Conservation (phyloP, 2,329 filamentous ascomycete species). For the Drechslerella coelobrocha region DNA sequence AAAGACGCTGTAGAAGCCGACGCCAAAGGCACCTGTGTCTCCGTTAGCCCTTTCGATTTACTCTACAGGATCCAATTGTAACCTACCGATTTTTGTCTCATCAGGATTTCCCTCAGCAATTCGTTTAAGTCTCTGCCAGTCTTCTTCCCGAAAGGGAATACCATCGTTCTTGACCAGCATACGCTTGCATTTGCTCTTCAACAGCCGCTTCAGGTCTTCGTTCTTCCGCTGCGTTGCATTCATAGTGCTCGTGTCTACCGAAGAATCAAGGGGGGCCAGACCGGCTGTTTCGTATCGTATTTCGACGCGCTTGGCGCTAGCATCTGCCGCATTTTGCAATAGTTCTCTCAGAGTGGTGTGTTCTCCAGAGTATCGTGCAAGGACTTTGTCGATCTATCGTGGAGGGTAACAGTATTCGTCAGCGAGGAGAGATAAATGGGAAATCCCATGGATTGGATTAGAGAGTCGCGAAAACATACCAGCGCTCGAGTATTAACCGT, state of each 20-base stretch:
- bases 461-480: slow-evolving; percentile 44
- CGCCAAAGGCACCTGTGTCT: slow-evolving; percentile 77
- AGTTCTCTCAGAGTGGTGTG: slow-evolving; percentile 90
- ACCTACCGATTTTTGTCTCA: slow-evolving; percentile 95
- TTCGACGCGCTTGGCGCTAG: slow-evolving; percentile 84
- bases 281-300: slow-evolving; percentile 78
- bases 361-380: slow-evolving; percentile 94
- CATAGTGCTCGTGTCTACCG: slow-evolving; percentile 27
- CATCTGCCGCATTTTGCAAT: slow-evolving; percentile 98
- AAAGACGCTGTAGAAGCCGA: slow-evolving; percentile 98
- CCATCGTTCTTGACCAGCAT: slow-evolving; percentile 95
- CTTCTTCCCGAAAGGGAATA: slow-evolving; percentile 81
- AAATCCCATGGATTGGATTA: not conserved
- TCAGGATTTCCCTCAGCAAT: slow-evolving; percentile 99
- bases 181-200: slow-evolving; percentile 83
- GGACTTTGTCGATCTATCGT: slow-evolving; percentile 83
- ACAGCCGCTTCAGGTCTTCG: slow-evolving; percentile 55
- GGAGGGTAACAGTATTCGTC: slow-evolving; percentile 1
- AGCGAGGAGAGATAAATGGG: not conserved
- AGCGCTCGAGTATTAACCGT: slow-evolving; percentile 95
- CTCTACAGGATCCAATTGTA: too few species aligned
- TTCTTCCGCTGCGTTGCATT: slow-evolving; percentile 47
- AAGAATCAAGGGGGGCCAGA: slow-evolving; percentile 29
- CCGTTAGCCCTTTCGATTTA: too few species aligned
- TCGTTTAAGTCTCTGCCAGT: slow-evolving; percentile 91